A percentile compares a stretch with the other conserved stretches of the same genome.
Evolutionary conservation across 352 stramenopile species (phyloP).

Genomic region (Saprolegnia parasitica): DNA sequence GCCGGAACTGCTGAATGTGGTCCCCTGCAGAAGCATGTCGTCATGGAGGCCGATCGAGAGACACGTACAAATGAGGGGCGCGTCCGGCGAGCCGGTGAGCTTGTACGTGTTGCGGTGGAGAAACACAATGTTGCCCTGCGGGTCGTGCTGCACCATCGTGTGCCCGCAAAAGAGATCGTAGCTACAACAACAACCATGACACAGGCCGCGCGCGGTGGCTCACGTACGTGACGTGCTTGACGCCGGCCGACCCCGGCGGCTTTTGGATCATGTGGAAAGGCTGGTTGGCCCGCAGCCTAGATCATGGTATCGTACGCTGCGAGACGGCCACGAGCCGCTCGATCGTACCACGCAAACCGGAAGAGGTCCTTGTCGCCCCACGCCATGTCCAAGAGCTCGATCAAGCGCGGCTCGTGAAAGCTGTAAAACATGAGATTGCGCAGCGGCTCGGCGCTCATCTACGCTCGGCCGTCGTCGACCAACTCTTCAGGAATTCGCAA

Average conservation of each 20-base stretch:
- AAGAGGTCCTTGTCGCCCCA: conserved; percentile 63
- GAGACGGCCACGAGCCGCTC: conserved; percentile 19
- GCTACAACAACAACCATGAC: conserved; percentile 12
- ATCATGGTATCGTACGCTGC: neutral
- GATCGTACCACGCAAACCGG: conserved; percentile 52
- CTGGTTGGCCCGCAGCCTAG: conserved; percentile 6
- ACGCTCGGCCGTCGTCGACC: neutral
- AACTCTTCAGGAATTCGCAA: neutral
- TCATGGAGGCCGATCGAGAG: neutral
- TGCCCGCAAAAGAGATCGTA: conserved; percentile 46
- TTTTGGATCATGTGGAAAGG: conserved; percentile 47
- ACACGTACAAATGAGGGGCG: conserved; percentile 20
- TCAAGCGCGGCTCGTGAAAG: conserved; percentile 37
- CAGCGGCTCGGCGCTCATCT: conserved; percentile 32
- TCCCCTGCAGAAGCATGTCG: conserved; percentile 7
- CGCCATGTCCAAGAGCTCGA: conserved; percentile 37
- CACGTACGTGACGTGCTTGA: conserved; percentile 33
- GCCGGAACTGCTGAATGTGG: conserved; percentile 25
- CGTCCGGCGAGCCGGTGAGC: conserved; percentile 31
- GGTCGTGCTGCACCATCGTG: conserved; percentile 52
- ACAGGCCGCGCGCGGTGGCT: neutral
- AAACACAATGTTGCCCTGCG: conserved; percentile 41
- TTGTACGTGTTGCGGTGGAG: conserved; percentile 62
- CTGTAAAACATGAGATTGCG: conserved; percentile 45
- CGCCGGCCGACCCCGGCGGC: conserved; percentile 42